phyloP scores from a whole-genome alignment of 345 rosid species.

The Sapria himalayana region DNA sequence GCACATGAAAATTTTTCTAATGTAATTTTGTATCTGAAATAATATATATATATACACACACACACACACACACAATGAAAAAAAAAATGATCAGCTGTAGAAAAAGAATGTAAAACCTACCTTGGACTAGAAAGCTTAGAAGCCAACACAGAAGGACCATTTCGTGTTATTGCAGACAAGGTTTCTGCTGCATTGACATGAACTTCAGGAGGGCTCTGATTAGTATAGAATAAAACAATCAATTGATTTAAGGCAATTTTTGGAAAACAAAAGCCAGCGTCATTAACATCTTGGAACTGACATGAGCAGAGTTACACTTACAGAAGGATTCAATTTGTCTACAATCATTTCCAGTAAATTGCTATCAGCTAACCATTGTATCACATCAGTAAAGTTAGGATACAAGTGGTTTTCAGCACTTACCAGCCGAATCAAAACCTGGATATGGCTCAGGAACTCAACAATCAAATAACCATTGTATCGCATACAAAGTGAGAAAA shows the following conservation, averaged over 20 bases:
- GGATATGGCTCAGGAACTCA: conserved; percentile 8
- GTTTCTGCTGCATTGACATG: conserved; percentile 94
- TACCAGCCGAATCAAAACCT: conserved; percentile 92
- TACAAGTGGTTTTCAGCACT: conserved; percentile 93
- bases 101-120: conserved; percentile 15
- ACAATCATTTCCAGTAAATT: conserved; percentile 85
- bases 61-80: neutral
- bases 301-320: conserved; percentile 18
- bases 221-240: conserved; percentile 10
- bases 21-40: conserved; percentile 3
- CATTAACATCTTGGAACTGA: neutral
- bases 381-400: conserved; percentile 88
- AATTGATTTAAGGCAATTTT: conserved; percentile 6
- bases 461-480: neutral
- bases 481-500: no score
- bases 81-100: neutral
- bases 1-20: conserved; percentile 15
- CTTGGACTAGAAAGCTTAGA: conserved; percentile 72
- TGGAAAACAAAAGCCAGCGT: neutral
- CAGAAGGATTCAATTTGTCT: conserved; percentile 75
- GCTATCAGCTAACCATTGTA: conserved; percentile 96
- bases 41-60: conserved; percentile 3
- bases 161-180: conserved; percentile 76
- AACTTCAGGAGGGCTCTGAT: conserved; percentile 70
- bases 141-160: conserved; percentile 80